Percentiles rank a stretch among this genome's conserved stretches.
These are phyloP conservation scores for Aegilops umbellulata DNA, from an alignment of 176 grass and related monocot genomes.

Conservation along the genomic window DNA sequence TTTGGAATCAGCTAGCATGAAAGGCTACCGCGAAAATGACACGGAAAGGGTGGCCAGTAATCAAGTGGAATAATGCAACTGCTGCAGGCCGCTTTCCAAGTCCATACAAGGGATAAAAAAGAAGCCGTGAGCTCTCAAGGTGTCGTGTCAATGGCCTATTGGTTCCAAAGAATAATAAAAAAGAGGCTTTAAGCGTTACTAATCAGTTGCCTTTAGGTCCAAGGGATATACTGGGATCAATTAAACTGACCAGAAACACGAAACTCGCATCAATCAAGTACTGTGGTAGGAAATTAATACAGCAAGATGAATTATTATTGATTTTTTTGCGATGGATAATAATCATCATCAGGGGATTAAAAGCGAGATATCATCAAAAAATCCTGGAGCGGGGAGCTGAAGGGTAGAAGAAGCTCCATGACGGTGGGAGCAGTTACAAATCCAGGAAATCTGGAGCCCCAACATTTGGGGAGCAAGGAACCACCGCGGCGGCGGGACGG, in stretches of 20 bases:
- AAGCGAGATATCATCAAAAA: not conserved
- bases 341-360: not conserved
- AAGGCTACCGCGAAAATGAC: slow-evolving; percentile 18
- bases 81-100: not conserved
- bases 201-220: not conserved
- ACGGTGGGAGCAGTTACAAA: not conserved
- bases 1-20: slow-evolving; percentile 15
- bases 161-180: not conserved
- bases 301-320: not conserved
- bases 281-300: not conserved
- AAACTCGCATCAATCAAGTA: not conserved
- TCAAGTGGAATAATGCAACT: not conserved
- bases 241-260: not conserved
- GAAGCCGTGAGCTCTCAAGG: not conserved
- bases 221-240: not conserved
- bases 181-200: not conserved
- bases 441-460: not conserved
- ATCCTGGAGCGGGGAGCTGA: not conserved
- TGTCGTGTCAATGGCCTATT: not conserved
- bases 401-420: slow-evolving; percentile 6
- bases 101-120: not conserved
- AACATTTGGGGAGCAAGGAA: not conserved
- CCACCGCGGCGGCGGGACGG: too few species aligned
- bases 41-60: not conserved
- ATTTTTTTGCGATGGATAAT: not conserved